Percentiles rank a stretch among this genome's conserved stretches.
phyloP scores from a whole-genome alignment of 768 basidiomycete genomes.

The Amanita subjunquillea region DNA sequence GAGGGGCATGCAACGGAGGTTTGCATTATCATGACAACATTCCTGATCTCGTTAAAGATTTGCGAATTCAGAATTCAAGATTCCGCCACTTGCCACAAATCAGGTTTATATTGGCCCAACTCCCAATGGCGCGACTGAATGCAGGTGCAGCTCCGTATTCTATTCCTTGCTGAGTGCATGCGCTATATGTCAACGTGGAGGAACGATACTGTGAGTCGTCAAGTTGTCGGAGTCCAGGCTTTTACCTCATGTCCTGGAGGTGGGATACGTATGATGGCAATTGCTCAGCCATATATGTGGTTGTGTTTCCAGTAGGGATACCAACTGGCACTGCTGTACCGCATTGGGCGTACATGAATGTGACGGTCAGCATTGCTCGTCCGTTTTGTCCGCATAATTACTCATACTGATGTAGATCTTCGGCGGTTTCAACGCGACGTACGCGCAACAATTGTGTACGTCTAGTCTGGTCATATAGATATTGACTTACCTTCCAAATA shows the following conservation, averaged over 20 bases:
- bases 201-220: neutral
- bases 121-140: constrained; percentile 22
- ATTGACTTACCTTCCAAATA: neutral
- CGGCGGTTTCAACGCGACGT: constrained; percentile 22
- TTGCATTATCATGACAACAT: neutral
- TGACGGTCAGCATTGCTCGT: constrained; percentile 19
- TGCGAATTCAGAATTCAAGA: constrained; percentile 22
- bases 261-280: constrained; percentile 39
- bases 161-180: constrained; percentile 47
- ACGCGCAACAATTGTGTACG: constrained; percentile 19
- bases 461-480: neutral
- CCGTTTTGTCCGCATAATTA: neutral
- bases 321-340: constrained; percentile 34
- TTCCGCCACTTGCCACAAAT: constrained; percentile 18
- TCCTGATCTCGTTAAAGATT: neutral
- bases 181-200: constrained; percentile 30
- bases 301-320: constrained; percentile 24
- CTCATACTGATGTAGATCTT: constrained; percentile 11
- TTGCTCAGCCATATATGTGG: constrained; percentile 29
- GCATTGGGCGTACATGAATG: constrained; percentile 37
- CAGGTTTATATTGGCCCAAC: constrained; percentile 29
- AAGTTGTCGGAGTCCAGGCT: neutral
- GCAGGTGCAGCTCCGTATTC: constrained; percentile 40
- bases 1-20: constrained; percentile 31
- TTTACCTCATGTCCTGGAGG: constrained; percentile 17